Evolutionary conservation across 1,139 yeast species (phyloP).

Genomic region (Yamadazyma diospyri): DNA sequence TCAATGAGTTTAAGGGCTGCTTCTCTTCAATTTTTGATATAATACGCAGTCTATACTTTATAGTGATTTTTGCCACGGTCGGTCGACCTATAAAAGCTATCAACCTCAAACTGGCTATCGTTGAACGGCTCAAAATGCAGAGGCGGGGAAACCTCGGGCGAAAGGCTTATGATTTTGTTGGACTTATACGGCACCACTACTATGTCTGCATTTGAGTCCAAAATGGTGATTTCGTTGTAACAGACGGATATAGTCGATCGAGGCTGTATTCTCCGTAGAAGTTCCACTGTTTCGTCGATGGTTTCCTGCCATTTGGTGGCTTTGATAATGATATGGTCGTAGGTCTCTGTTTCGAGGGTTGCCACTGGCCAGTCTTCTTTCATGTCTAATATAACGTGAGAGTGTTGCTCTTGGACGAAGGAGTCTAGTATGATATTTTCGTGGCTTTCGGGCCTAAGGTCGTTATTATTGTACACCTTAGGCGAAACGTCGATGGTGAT

Average conservation of each 20-base stretch:
- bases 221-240: conserved; percentile 3
- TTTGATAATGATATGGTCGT: conserved; percentile 4
- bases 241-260: conserved; percentile 1
- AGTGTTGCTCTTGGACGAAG: conserved; percentile 1
- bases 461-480: background rate
- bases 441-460: background rate
- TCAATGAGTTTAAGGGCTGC: no score
- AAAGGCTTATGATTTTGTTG: conserved; percentile 3
- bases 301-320: conserved; percentile 4
- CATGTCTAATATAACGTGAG: background rate
- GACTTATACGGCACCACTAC: conserved; percentile 3
- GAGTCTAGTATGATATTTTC: conserved; percentile 1
- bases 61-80: conserved; percentile 2
- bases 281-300: conserved; percentile 5
- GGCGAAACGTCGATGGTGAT: conserved; percentile 4
- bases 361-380: conserved; percentile 3
- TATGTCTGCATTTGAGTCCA: conserved; percentile 7
- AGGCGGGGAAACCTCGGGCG: background rate
- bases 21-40: background rate
- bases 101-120: conserved; percentile 1
- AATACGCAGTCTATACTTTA: background rate
- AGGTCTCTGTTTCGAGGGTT: conserved; percentile 3
- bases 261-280: conserved; percentile 3
- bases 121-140: background rate
- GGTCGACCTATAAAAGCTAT: conserved; percentile 2